A percentile compares a stretch with the other conserved stretches of the same genome.
Evolutionary conservation across 805 yeast genomes (phyloP).

Genomic region (Candida jianshihensis): DNA sequence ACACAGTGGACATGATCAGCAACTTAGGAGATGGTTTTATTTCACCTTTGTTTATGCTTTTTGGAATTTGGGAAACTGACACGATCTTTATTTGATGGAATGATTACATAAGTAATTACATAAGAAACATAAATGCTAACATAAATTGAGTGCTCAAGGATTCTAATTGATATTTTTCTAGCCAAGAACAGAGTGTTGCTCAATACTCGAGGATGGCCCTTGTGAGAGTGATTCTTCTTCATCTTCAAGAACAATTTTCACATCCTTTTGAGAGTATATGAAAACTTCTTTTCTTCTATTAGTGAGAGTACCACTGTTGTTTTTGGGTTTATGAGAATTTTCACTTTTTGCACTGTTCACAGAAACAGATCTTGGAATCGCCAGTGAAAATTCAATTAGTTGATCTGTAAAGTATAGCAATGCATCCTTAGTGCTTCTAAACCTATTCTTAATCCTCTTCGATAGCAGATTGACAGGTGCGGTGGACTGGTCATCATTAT

Average conservation of each 20-base stretch:
- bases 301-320: background rate
- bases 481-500: background rate
- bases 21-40: background rate
- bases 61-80: background rate
- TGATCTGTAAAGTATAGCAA: conserved; percentile 43
- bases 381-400: conserved; percentile 50
- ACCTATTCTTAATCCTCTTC: conserved; percentile 15
- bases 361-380: conserved; percentile 44
- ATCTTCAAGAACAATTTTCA: conserved; percentile 31
- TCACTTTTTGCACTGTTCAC: conserved; percentile 19
- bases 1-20: conserved; percentile 34
- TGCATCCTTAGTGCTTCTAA: conserved; percentile 28
- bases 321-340: conserved; percentile 7
- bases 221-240: too few species aligned
- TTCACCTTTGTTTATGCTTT: background rate
- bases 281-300: conserved; percentile 30
- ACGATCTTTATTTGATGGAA: too few species aligned
- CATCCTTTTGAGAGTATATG: conserved; percentile 36
- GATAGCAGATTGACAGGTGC: background rate
- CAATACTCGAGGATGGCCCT: background rate
- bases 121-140: too few species aligned
- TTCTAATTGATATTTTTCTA: too few species aligned
- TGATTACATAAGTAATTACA: too few species aligned
- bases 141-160: too few species aligned
- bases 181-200: background rate